Base-by-base conservation (phyloP, 2,329 filamentous ascomycete species). In the Phoma sp. region DNA sequence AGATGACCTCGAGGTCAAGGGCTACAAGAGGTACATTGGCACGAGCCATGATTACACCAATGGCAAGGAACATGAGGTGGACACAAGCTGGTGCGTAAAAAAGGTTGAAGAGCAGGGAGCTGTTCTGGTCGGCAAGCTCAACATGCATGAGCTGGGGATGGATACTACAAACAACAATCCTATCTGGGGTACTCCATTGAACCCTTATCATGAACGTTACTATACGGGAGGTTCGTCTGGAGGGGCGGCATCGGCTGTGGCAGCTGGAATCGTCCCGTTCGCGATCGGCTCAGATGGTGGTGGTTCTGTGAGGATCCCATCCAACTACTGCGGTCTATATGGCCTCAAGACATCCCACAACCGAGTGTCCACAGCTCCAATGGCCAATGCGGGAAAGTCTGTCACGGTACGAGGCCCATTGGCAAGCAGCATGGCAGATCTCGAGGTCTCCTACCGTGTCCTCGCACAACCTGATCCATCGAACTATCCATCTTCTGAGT, bases 161-260 rank as follows among this genome's bases (percentile, higher is more conserved):
- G 89, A 95, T 67, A 91, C 89, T 0, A 92, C 84, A n/a, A 92
- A 92, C 61, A 92, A 92, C 73, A 96, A 96, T 68, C 84, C 87
- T 6, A 82, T 80, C 35, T 88, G 85, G 69, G 91, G 91, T 33
- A 92, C 90, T 0, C 89, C 91, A 0, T 81, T 85, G 17, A 95
- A 96, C 74, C 92, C 90, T 62, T 85, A 90, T 74, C 93, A 94
- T 75, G 79, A 81, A 17, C 74, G 81, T 3, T 95, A 92, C 79
- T 96, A 92, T 71, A 86, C 89, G 4, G 91, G 91, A 43, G 91
- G 91, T 25, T 93, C 90, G 0, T 92, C 91, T 0, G 90, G 90
- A 2, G 91, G 91, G 2, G 88, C 84, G 3, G 90, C 82, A 0
- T 94, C 91, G 48, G 84, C 86, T 12, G 81, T 93, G 24, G 83